Conservation (phyloP, 2,329 filamentous ascomycete species). For the Aspergillus amoenus region DNA sequence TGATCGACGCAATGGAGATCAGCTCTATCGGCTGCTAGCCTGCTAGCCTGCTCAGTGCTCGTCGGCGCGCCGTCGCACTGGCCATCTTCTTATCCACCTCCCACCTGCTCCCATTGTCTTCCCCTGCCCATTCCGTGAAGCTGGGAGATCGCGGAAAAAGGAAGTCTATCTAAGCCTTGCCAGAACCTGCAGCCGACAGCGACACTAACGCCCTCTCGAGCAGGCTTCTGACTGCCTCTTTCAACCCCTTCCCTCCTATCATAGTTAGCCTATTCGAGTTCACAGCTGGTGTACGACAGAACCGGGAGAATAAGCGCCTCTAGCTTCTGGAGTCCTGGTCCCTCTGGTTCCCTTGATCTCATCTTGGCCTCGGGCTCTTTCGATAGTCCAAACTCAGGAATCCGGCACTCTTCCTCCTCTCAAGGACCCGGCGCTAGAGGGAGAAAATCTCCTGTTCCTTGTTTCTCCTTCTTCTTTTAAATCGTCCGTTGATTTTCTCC, state of each 20-base stretch:
- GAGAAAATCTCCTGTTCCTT: conserved; percentile 13
- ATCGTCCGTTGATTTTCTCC: conserved; percentile 2
- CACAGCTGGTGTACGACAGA: background rate
- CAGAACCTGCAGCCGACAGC: conserved; percentile 17
- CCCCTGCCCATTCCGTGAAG: conserved; percentile 16
- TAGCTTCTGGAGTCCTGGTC: background rate
- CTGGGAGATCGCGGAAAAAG: conserved; percentile 7
- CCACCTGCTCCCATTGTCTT: background rate
- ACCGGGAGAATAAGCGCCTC: background rate
- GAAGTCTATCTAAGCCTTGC: conserved; percentile 22
- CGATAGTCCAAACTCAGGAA: background rate
- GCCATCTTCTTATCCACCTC: conserved; percentile 21
- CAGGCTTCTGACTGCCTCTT: conserved; percentile 1
- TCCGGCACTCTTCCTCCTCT: background rate
- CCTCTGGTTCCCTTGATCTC: background rate
- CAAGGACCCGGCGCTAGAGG: conserved; percentile 1
- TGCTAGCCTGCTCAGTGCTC: conserved; percentile 20
- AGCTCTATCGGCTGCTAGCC: conserved; percentile 36
- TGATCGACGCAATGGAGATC: conserved; percentile 38
- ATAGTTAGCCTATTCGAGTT: background rate
- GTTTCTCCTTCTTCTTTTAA: background rate
- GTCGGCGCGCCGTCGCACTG: conserved; percentile 27
- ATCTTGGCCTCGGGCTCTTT: conserved; percentile 5
- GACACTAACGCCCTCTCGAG: background rate
- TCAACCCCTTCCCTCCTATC: background rate